phyloP scores from a whole-genome alignment of 192 early-diverging fungal genomes.

The Entrophospora sp. region DNA sequence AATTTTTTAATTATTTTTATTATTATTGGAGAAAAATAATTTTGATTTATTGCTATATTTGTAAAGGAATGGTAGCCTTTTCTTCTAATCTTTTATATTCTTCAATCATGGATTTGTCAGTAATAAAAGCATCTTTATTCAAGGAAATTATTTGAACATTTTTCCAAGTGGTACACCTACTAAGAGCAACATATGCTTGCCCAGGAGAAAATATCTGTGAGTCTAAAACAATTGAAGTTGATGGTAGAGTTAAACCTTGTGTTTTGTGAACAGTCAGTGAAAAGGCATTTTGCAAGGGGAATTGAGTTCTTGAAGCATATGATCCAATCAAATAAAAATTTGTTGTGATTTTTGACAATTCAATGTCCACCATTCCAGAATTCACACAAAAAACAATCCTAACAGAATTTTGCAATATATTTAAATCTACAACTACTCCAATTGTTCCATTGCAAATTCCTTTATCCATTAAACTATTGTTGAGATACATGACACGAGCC shows the following conservation, averaged over 20 bases:
- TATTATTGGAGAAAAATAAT: no score
- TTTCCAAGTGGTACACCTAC: neutral
- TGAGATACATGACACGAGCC: neutral
- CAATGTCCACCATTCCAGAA: neutral
- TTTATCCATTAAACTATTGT: neutral
- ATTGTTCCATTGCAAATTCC: neutral
- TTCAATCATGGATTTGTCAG: constrained; percentile 1
- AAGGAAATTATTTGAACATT: constrained; percentile 20
- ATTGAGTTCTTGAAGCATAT: neutral
- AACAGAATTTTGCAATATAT: neutral
- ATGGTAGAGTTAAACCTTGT: neutral
- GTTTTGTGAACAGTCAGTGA: neutral
- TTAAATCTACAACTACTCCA: neutral
- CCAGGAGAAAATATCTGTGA: neutral
- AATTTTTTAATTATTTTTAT: no score
- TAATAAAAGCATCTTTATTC: constrained; percentile 11
- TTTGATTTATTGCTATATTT: no score
- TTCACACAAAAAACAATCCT: neutral
- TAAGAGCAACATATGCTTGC: neutral
- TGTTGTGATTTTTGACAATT: neutral
- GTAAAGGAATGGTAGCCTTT: constrained; percentile 6
- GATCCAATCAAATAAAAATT: neutral
- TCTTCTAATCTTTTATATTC: neutral
- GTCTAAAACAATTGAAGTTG: neutral
- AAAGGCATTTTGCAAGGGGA: neutral